These are phyloP conservation scores for Agrostemma githago DNA, from an alignment of 148 eudicot species.

Conservation along the genomic window DNA sequence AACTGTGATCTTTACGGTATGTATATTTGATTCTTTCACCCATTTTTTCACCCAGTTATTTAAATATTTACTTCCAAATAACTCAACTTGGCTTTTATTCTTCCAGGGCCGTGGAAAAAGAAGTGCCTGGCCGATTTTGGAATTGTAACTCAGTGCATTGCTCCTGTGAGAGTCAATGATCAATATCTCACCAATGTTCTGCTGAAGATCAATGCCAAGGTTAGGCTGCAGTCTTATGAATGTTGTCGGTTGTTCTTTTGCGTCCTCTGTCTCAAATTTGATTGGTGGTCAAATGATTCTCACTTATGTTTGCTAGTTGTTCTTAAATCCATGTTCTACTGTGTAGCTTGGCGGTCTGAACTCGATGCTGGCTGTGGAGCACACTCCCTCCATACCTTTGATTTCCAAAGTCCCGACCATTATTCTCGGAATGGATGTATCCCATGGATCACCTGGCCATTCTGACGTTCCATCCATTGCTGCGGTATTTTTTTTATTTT, in stretches of 20 bases:
- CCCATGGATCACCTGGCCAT: conserved; percentile 74
- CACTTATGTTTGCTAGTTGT: neutral
- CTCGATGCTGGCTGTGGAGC: conserved; percentile 52
- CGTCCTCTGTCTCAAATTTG: too few relatives aligned
- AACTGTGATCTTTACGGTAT: conserved; percentile 79
- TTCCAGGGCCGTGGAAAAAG: conserved; percentile 88
- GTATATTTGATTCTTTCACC: neutral
- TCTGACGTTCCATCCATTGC: conserved; percentile 83
- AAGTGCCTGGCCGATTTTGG: conserved; percentile 76
- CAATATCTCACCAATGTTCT: conserved; percentile 81
- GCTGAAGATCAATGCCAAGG: conserved; percentile 93
- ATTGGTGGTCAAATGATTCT: neutral
- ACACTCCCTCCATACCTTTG: conserved; percentile 52
- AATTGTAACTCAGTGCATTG: conserved; percentile 82
- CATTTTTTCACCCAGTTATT: neutral
- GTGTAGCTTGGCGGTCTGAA: conserved; percentile 79
- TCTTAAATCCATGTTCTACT: neutral
- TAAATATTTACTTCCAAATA: neutral
- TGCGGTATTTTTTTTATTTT: conserved; percentile 42
- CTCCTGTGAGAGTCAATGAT: conserved; percentile 76
- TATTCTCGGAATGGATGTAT: conserved; percentile 74
- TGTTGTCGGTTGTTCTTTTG: too few relatives aligned
- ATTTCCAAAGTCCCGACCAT: conserved; percentile 66
- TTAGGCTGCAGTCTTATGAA: conserved; percentile 15
- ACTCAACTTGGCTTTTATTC: neutral